Evolutionary conservation across 1,139 yeast genomes (phyloP).

Genomic region (Sugiyamaella japonica): DNA sequence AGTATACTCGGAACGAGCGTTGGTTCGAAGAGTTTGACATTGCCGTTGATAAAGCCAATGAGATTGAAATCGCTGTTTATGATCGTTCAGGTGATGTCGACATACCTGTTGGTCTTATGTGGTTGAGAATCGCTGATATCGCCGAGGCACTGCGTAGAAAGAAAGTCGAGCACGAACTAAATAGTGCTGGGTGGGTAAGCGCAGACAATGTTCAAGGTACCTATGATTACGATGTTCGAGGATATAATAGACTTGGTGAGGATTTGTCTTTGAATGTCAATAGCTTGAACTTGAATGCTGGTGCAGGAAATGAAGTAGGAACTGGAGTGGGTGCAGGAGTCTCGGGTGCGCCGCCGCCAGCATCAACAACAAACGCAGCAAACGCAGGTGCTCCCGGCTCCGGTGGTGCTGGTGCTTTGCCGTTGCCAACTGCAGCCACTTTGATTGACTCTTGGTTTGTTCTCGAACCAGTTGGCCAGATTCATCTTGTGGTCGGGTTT

Average conservation of each 20-base stretch:
- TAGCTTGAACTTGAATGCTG: conserved; percentile 8
- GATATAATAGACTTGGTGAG: conserved; percentile 12
- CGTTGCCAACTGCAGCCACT: conserved; percentile 12
- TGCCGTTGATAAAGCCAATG: conserved; percentile 86
- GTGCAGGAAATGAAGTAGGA: conserved; percentile 3
- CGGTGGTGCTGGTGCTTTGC: conserved; percentile 1
- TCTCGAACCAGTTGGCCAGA: conserved; percentile 92
- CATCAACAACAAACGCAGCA: no score
- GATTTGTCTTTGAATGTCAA: conserved; percentile 6
- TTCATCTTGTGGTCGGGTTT: conserved; percentile 73
- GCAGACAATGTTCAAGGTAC: conserved; percentile 50
- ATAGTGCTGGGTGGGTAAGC: conserved; percentile 82
- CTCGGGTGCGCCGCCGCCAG: neutral
- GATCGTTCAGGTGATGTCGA: conserved; percentile 68
- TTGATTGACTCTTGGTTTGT: conserved; percentile 80
- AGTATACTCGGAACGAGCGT: conserved; percentile 70
- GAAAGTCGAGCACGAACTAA: conserved; percentile 74
- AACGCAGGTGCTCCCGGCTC: neutral
- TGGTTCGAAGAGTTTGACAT: conserved; percentile 85
- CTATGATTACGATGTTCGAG: conserved; percentile 8
- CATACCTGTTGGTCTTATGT: conserved; percentile 89
- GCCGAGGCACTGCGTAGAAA: conserved; percentile 93
- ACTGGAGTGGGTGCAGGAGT: neutral
- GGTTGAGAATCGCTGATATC: conserved; percentile 87
- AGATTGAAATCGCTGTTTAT: conserved; percentile 81